Base-by-base conservation (phyloP, 768 basidiomycete genomes). In the Boletus sensibilis region DNA sequence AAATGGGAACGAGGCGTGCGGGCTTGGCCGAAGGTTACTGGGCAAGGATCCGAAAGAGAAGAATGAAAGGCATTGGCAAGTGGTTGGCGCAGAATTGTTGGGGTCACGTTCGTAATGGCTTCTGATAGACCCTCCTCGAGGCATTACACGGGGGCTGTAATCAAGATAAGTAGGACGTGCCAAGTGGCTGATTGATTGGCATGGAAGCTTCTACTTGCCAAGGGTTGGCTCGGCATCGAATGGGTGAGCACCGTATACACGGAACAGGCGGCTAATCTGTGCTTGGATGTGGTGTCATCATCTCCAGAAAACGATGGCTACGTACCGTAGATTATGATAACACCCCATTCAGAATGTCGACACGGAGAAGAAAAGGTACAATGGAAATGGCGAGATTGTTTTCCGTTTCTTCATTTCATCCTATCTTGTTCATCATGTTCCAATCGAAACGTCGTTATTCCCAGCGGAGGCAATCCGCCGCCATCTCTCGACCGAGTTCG, bases 181-280 rank as follows among this genome's bases (percentile, higher is more conserved):
- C 55, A 60, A 55, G 50, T 18, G 37, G 40, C 12, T 55, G 63
- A 62, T 59, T 35, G 57, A 68, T 62, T 45, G 51, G 25, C 57
- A 62, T 49, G 62, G 57, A 59, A 54, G 57, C 45, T 52, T 52
- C 31, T 39, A 23, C 27, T 50, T 52, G 53, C 54, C 53, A 57
- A 56, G 53, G 51, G 40, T 44, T 47, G n/a, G 41, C 16, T 25
- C 33, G 11, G 40, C 6, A 40, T 52, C 21, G 49, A 37, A 41
- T 13, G 49, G 34, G 42, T 9, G n/a, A 31, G 49, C 27, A 29
- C 31, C 34, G 34, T 44, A 41, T 11, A 45, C 18, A 38, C 33
- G 49, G 49, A 46, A 35, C 35, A 37, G 38, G 46, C 40, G 37
- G 55, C 35, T 35, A 55, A 50, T 53, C 46, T 42, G 23, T 48